Base-by-base conservation (phyloP, 768 basidiomycete genomes). In the Baorangia bicolor region DNA sequence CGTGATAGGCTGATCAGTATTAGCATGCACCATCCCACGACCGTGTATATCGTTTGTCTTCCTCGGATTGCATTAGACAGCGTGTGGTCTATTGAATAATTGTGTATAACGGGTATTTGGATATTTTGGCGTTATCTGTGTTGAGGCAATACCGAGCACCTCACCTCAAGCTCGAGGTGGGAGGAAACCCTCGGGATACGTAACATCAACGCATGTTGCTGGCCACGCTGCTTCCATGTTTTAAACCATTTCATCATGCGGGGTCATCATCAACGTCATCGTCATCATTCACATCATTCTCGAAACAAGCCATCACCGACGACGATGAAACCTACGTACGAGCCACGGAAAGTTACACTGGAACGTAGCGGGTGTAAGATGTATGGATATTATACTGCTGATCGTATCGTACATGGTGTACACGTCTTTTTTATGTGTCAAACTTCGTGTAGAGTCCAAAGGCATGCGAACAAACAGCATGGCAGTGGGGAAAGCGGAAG, bases 321-420 rank as follows among this genome's bases (percentile, higher is more conserved):
- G 20, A 47, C 46, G 12, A 30, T n/a, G n/a, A 27, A 43, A 33
- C 56, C 34, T 44, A 47, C 45, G 35, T 38, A 60, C 23, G 30
- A 21, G 6, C 23, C 25, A 40, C 51, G 30, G 16, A 33, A 54
- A 44, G 53, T 46, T 41, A 63, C 49, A 38, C 47, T 13, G 23
- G 25, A 61, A 34, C 39, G 41, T 52, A 59, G 20, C 21, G 43
- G 35, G 21, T 28, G 48, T 55, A 43, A 27, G 50, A 47, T 63
- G 57, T 62, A 62, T 44, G 40, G 47, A 61, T 45, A 64, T 67
- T 67, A 66, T 66, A 61, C 58, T 55, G 49, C 53, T 58, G 27
- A 13, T 55, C 57, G 57, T 66, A 68, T 69, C 64, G 54, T 67
- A 67, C 66, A 69, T 53, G 54, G 46, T 49, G 55, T 69, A 69